A percentile compares a stretch with the other conserved stretches of the same genome.
These are phyloP conservation scores for Chalciporus piperatoides DNA, from an alignment of 1,284 basidiomycete species.

Conservation along the genomic window DNA sequence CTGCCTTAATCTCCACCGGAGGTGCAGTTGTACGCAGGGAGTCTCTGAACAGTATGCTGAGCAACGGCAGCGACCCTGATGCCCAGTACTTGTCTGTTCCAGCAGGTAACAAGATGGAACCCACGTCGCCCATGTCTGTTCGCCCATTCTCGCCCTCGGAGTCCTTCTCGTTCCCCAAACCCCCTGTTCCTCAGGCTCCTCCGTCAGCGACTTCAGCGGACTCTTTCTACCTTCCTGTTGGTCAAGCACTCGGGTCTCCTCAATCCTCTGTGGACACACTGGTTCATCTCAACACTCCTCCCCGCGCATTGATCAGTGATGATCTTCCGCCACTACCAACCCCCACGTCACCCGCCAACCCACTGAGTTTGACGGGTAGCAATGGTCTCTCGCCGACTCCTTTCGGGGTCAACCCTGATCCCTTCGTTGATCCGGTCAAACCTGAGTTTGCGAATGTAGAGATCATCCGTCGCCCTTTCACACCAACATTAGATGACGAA, in stretches of 20 bases:
- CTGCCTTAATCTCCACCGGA: conserved; percentile 19
- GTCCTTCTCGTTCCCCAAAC: conserved; percentile 61
- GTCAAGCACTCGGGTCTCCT: conserved; percentile 5
- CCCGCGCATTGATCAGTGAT: conserved; percentile 16
- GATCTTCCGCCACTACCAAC: conserved; percentile 4
- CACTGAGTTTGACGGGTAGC: background rate
- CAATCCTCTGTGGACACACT: conserved; percentile 22
- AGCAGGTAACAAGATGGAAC: conserved; percentile 15
- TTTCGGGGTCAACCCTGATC: conserved; percentile 27
- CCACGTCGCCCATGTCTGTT: conserved; percentile 52
- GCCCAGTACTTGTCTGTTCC: conserved; percentile 41
- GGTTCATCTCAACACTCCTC: conserved; percentile 17
- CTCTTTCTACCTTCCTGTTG: background rate
- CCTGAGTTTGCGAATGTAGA: conserved; percentile 41
- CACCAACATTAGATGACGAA: conserved; percentile 57
- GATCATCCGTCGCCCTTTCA: conserved; percentile 52
- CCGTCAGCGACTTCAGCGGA: conserved; percentile 11
- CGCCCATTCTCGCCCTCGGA: conserved; percentile 63
- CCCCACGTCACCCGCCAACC: background rate
- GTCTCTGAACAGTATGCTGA: conserved; percentile 40
- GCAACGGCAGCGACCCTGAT: conserved; percentile 29
- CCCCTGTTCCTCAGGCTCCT: conserved; percentile 35
- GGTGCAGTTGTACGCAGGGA: conserved; percentile 28
- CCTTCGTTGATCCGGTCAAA: conserved; percentile 30
- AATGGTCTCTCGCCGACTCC: conserved; percentile 4